Base-by-base conservation (phyloP, 768 basidiomycete genomes). In the Jaapia argillacea region DNA sequence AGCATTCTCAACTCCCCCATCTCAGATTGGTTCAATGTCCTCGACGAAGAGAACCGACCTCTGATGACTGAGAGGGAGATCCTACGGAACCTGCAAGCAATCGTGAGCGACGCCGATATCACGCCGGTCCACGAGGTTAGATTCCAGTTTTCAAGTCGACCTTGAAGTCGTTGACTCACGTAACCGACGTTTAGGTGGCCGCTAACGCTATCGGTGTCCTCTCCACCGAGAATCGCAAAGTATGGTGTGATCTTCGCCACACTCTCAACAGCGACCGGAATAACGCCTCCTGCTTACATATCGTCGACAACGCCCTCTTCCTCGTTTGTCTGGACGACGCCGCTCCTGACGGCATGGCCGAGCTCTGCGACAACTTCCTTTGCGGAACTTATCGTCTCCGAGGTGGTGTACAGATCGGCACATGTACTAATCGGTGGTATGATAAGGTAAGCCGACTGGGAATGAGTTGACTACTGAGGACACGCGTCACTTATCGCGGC, bases 371-470 rank as follows among this genome's bases (percentile, higher is more conserved):
- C 44, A 96, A 94, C 61, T 94, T 94, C 64, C 66, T 98, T 40
- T 97, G 93, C 53, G 93, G 93, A 10, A 91, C 90, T 0, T 96
- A 96, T 54, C 72, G 74, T 46, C 65, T 93, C 43, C 72, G 79
- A 45, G 76, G 73, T 33, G 91, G 94, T 6, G 83, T 93, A 37
- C 94, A 98, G 60, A 77, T 91, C 4, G 94, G 94, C 10, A 97
- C 92, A 0, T 97, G 93, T 61, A 93, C 88, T 2, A 96, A 97
- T 56, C 64, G 94, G 48, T 97, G 91, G 90, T 92, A 92, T 52
- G 90, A 93, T 54, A 92, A 92, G 72, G 85, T 85, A 41, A 4
- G 60, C 45, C 0, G 28, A 4, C 3, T n/a, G n/a, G n/a, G n/a
- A n/a, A n/a, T n/a, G n/a, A n/a, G n/a, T n/a, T n/a, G n/a, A n/a